A percentile compares a stretch with the other conserved stretches of the same genome.
These are phyloP conservation scores for Ophiostoma sp. DNA, from an alignment of 2,329 filamentous ascomycete species.

Conservation along the genomic window DNA sequence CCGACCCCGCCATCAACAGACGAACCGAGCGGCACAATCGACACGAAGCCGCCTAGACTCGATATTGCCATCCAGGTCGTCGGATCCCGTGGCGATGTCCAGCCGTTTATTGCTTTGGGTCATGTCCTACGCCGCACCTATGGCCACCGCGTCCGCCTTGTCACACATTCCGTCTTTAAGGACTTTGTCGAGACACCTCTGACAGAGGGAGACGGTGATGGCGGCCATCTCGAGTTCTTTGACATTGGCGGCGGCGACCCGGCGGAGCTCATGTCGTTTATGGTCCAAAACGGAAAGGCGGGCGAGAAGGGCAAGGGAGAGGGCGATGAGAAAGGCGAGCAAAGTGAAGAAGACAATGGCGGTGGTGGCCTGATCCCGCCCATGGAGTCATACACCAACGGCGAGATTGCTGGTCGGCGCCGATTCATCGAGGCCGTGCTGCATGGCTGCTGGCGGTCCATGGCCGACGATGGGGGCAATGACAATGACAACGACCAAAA, in stretches of 20 bases:
- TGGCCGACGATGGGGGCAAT: neutral
- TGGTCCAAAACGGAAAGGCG: constrained; percentile 74
- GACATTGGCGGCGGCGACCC: constrained; percentile 71
- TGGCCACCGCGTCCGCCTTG: constrained; percentile 70
- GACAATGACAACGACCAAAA: neutral
- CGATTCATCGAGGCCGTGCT: constrained; percentile 76
- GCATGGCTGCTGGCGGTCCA: constrained; percentile 79
- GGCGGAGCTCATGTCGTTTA: constrained; percentile 78
- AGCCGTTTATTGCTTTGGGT: constrained; percentile 72
- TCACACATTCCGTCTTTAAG: constrained; percentile 70
- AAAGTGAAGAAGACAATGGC: neutral
- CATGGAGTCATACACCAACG: constrained; percentile 71
- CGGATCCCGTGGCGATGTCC: constrained; percentile 72
- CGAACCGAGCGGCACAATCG: neutral
- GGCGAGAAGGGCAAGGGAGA: neutral
- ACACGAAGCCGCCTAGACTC: constrained; percentile 53
- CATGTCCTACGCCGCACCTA: constrained; percentile 64
- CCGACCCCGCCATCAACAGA: constrained; percentile 54
- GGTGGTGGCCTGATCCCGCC: constrained; percentile 73
- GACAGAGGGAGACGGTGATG: constrained; percentile 33
- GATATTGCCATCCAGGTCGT: constrained; percentile 77
- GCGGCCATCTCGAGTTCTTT: constrained; percentile 66
- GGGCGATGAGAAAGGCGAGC: neutral
- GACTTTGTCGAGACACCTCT: constrained; percentile 65
- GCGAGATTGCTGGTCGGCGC: constrained; percentile 73